Conservation (phyloP, 495 filamentous ascomycete species). For the Umbilicaria muhlenbergii region DNA sequence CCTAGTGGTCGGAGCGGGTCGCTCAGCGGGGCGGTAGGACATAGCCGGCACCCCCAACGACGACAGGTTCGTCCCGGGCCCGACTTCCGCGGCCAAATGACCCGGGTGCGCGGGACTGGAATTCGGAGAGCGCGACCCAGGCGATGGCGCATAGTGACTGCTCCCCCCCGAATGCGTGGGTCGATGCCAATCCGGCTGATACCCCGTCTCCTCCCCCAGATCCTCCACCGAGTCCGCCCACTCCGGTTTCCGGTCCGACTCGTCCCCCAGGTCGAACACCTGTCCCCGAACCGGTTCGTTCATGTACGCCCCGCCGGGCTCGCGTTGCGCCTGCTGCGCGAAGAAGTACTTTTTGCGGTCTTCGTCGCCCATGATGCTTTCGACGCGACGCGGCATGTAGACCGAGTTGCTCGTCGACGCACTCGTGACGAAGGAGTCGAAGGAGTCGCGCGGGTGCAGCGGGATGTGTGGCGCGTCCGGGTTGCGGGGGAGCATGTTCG, state of each 20-base stretch:
- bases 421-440: constrained; percentile 52
- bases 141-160: neutral
- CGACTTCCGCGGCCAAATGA: neutral
- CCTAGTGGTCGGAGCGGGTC: constrained; percentile 4
- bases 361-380: constrained; percentile 70
- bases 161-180: too few species aligned
- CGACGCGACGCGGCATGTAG: constrained; percentile 60
- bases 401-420: constrained; percentile 47
- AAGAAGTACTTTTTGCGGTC: constrained; percentile 55
- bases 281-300: constrained; percentile 28
- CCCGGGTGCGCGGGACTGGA: neutral
- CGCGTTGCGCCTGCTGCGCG: constrained; percentile 44
- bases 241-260: constrained; percentile 27
- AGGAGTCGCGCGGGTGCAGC: constrained; percentile 46
- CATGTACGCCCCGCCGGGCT: constrained; percentile 35
- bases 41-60: constrained; percentile 1
- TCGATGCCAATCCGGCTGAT: constrained; percentile 5
- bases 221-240: constrained; percentile 29
- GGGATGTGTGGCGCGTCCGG: constrained; percentile 32
- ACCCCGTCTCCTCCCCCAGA: constrained; percentile 2
- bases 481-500: constrained; percentile 26
- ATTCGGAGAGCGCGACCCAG: constrained; percentile 1
- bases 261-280: constrained; percentile 36
- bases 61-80: neutral
- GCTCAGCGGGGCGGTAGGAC: constrained; percentile 4